A percentile compares a stretch with the other conserved stretches of the same genome.
Conservation (phyloP, 2,329 filamentous ascomycete genomes). For the Alternaria dauci region DNA sequence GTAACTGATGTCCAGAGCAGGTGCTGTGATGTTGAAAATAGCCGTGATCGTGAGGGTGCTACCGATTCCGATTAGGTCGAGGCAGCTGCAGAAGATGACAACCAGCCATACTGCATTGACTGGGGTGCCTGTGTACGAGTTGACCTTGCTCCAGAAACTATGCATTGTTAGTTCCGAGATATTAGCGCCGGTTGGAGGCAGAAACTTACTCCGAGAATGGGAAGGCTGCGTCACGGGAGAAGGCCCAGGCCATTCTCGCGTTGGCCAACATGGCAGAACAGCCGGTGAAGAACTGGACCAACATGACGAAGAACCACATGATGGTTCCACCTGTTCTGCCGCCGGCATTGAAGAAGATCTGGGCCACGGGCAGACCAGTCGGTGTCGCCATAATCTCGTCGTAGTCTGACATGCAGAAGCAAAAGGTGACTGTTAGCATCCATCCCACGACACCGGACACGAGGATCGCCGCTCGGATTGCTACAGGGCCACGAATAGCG, state of each 20-base stretch:
- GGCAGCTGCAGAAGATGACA: slow-evolving; percentile 63
- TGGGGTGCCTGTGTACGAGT: slow-evolving; percentile 64
- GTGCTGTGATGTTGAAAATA: slow-evolving; percentile 59
- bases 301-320: slow-evolving; percentile 69
- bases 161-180: slow-evolving; percentile 27
- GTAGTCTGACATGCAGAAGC: slow-evolving; percentile 68
- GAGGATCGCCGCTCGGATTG: slow-evolving; percentile 67
- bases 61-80: slow-evolving; percentile 63
- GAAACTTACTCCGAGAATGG: slow-evolving; percentile 63
- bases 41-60: slow-evolving; percentile 60
- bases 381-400: slow-evolving; percentile 64
- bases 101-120: slow-evolving; percentile 72
- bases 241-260: slow-evolving; percentile 69
- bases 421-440: slow-evolving; percentile 69
- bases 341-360: slow-evolving; percentile 66
- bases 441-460: slow-evolving; percentile 68
- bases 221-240: slow-evolving; percentile 67
- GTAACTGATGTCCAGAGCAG: slow-evolving; percentile 62
- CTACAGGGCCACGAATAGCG: slow-evolving; percentile 66
- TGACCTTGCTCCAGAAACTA: slow-evolving; percentile 63
- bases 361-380: slow-evolving; percentile 67
- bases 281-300: slow-evolving; percentile 72
- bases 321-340: slow-evolving; percentile 64
- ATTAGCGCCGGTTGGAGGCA: not conserved
- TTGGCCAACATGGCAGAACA: slow-evolving; percentile 71